Evolutionary conservation across 768 basidiomycete species (phyloP).

Genomic region (Coprinopsis sp.): DNA sequence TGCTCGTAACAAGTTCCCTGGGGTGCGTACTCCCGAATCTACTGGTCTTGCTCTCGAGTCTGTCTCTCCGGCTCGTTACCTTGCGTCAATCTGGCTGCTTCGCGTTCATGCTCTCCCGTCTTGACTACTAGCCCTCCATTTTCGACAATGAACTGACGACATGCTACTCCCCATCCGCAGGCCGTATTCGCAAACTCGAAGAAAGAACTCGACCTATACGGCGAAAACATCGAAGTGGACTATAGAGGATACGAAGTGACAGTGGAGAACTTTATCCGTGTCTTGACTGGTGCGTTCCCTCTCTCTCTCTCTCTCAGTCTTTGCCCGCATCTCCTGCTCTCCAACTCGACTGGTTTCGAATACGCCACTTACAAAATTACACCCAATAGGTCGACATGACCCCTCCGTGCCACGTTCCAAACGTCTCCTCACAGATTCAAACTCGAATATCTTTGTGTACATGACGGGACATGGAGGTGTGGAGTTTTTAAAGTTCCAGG

Average conservation of each 20-base stretch:
- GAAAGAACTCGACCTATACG: conserved; percentile 83
- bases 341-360: background rate
- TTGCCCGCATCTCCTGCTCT: too few relatives aligned
- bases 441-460: conserved; percentile 93
- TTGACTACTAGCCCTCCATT: too few relatives aligned
- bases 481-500: conserved; percentile 98
- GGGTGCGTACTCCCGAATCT: too few relatives aligned
- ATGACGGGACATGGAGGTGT: conserved; percentile 99
- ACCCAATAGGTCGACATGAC: conserved; percentile 67
- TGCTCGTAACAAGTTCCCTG: conserved; percentile 85
- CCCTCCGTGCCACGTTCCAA: conserved; percentile 87
- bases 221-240: conserved; percentile 96
- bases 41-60: too few relatives aligned
- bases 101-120: too few relatives aligned
- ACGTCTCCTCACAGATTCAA: conserved; percentile 83
- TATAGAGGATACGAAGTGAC: conserved; percentile 98
- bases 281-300: conserved; percentile 72
- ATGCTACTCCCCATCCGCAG: too few relatives aligned
- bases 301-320: too few relatives aligned
- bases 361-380: background rate
- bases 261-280: conserved; percentile 90
- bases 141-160: too few relatives aligned
- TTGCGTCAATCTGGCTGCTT: too few relatives aligned
- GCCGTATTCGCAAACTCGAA: conserved; percentile 89
- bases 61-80: too few relatives aligned